These are phyloP conservation scores for Sarocladium oryzae DNA, from an alignment of 2,329 filamentous ascomycete species.

Conservation along the genomic window DNA sequence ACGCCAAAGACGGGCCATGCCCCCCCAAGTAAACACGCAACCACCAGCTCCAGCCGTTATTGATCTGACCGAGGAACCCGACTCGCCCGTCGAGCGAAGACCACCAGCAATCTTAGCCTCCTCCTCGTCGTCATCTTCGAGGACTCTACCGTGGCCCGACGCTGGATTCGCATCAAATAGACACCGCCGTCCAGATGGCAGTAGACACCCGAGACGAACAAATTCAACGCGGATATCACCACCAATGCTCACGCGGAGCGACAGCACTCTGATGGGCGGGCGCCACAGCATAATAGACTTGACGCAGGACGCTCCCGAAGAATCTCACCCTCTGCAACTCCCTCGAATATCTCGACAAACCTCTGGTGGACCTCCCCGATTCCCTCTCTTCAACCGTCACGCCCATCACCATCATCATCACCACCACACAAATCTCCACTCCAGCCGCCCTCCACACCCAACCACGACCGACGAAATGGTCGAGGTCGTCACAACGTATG, in stretches of 20 bases:
- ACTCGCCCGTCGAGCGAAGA: constrained; percentile 31
- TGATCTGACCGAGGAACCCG: constrained; percentile 44
- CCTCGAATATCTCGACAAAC: not conserved
- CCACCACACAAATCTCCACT: constrained; percentile 8
- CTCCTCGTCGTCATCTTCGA: not conserved
- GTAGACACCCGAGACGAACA: constrained; percentile 34
- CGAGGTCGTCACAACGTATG: constrained; percentile 13
- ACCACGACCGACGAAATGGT: constrained; percentile 17
- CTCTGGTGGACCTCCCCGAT: not conserved
- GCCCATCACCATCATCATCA: too few relatives aligned
- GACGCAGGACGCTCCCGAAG: constrained; percentile 38
- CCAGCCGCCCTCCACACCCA: not conserved
- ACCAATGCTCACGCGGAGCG: constrained; percentile 37
- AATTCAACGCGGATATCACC: constrained; percentile 33
- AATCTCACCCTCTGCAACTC: constrained; percentile 10
- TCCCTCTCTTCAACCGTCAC: constrained; percentile 10
- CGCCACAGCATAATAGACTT: constrained; percentile 40
- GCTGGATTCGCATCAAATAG: not conserved
- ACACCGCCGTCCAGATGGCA: constrained; percentile 5
- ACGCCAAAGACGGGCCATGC: not conserved
- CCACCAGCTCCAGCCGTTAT: constrained; percentile 27
- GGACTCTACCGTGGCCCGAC: not conserved
- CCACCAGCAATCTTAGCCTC: too few relatives aligned
- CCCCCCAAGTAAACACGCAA: not conserved
- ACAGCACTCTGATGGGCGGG: constrained; percentile 26